Evolutionary conservation across 306 rosid genomes (phyloP).

Genomic region (Inga oerstediana): DNA sequence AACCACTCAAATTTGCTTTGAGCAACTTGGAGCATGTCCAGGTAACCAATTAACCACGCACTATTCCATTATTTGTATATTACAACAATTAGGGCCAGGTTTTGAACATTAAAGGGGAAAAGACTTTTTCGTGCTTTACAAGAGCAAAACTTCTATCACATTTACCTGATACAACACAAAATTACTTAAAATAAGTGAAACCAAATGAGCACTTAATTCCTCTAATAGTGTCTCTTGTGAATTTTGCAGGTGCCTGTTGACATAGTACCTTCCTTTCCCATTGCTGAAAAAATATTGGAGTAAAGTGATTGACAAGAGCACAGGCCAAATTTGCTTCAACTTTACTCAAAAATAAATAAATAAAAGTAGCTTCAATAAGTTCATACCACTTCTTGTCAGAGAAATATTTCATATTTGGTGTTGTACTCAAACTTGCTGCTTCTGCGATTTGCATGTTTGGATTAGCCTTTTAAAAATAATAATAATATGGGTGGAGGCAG

Average conservation of each 20-base stretch:
- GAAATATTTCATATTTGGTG: neutral
- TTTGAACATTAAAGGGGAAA: no score
- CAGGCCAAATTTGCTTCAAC: neutral
- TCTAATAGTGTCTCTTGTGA: slow-evolving; percentile 21
- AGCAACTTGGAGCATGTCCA: slow-evolving; percentile 69
- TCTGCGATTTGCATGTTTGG: no score
- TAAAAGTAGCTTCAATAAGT: neutral
- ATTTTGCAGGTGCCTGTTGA: slow-evolving; percentile 81
- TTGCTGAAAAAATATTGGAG: slow-evolving; percentile 59
- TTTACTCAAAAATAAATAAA: no score
- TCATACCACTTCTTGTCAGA: neutral
- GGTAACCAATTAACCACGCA: slow-evolving; percentile 40
- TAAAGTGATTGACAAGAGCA: neutral
- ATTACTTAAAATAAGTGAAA: no score
- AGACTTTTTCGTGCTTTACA: no score
- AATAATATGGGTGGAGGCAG: no score
- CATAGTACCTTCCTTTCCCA: slow-evolving; percentile 70
- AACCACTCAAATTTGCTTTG: slow-evolving; percentile 69
- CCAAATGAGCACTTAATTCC: neutral
- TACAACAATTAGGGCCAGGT: neutral
- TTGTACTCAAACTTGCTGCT: neutral
- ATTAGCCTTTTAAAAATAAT: no score
- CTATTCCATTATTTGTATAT: neutral
- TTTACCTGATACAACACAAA: no score
- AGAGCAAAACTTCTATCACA: no score